Percentiles rank a stretch among this genome's conserved stretches.
These are phyloP conservation scores for Antrodiella citrinella DNA, from an alignment of 768 basidiomycete species.

Conservation along the genomic window DNA sequence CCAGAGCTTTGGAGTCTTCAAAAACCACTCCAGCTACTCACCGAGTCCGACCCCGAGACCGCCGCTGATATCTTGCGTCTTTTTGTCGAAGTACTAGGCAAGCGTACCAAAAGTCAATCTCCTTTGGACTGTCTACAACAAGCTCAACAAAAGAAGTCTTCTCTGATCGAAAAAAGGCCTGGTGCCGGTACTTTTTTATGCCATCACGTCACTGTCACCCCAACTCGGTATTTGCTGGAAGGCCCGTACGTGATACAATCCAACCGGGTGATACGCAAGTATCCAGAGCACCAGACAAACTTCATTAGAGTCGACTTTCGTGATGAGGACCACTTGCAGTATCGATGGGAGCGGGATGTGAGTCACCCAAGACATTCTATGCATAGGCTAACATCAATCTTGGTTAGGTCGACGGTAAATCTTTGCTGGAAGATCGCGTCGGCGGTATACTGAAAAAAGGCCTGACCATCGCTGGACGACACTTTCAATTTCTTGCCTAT, in stretches of 20 bases:
- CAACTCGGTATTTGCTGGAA: slow-evolving; percentile 65
- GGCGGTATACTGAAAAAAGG: slow-evolving; percentile 36
- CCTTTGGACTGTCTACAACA: slow-evolving; percentile 30
- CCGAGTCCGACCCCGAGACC: slow-evolving; percentile 20
- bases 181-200: slow-evolving; percentile 49
- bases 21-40: slow-evolving; percentile 35
- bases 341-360: slow-evolving; percentile 62
- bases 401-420: slow-evolving; percentile 19
- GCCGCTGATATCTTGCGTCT: slow-evolving; percentile 45
- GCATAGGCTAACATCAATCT: not conserved
- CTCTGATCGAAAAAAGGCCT: slow-evolving; percentile 17
- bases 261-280: slow-evolving; percentile 73
- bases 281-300: slow-evolving; percentile 47
- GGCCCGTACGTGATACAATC: slow-evolving; percentile 72
- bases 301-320: slow-evolving; percentile 82
- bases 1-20: slow-evolving; percentile 43
- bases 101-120: slow-evolving; percentile 32
- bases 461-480: slow-evolving; percentile 60
- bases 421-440: slow-evolving; percentile 18
- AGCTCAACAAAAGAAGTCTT: slow-evolving; percentile 10
- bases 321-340: slow-evolving; percentile 73
- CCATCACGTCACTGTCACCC: slow-evolving; percentile 69
- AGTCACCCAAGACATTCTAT: not conserved
- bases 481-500: slow-evolving; percentile 77
- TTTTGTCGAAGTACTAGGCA: slow-evolving; percentile 42